Conservation (phyloP, 1,284 basidiomycete genomes). For the Puccinia polysora region DNA sequence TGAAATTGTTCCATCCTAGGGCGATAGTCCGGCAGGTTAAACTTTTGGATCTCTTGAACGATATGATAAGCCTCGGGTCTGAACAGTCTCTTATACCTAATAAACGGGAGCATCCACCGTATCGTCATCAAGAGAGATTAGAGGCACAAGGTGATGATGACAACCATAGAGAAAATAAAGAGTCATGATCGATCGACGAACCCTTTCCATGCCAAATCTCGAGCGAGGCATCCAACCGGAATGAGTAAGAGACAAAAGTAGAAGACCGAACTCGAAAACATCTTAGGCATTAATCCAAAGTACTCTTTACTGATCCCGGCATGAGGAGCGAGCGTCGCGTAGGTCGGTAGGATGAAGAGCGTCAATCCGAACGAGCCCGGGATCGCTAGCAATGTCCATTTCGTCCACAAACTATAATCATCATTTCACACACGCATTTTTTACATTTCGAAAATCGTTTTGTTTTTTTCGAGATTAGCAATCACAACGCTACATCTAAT, state of each 20-base stretch:
- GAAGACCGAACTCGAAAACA: slow-evolving; percentile 82
- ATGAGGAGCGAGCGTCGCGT: slow-evolving; percentile 76
- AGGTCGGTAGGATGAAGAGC: slow-evolving; percentile 86
- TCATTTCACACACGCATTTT: no score
- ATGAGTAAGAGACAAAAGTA: slow-evolving; percentile 86
- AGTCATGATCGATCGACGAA: slow-evolving; percentile 54
- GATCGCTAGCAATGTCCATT: slow-evolving; percentile 61
- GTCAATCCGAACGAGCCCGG: slow-evolving; percentile 95
- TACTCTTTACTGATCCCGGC: slow-evolving; percentile 89
- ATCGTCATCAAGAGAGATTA: background rate
- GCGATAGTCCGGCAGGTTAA: slow-evolving; percentile 93
- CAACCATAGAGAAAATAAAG: background rate
- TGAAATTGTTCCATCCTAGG: slow-evolving; percentile 87
- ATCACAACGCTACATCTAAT: background rate
- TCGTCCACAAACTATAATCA: slow-evolving; percentile 44
- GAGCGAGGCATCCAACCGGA: slow-evolving; percentile 76
- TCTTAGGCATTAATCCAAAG: slow-evolving; percentile 71
- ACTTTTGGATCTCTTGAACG: slow-evolving; percentile 84
- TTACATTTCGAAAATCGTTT: background rate
- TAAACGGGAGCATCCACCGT: background rate
- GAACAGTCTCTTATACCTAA: slow-evolving; percentile 84
- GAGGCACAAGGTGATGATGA: background rate
- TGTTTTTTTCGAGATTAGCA: slow-evolving; percentile 47
- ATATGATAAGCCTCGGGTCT: slow-evolving; percentile 87
- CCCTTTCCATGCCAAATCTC: slow-evolving; percentile 97